Base-by-base conservation (phyloP, 1,284 basidiomycete genomes). In the Ustilago xerochloae region DNA sequence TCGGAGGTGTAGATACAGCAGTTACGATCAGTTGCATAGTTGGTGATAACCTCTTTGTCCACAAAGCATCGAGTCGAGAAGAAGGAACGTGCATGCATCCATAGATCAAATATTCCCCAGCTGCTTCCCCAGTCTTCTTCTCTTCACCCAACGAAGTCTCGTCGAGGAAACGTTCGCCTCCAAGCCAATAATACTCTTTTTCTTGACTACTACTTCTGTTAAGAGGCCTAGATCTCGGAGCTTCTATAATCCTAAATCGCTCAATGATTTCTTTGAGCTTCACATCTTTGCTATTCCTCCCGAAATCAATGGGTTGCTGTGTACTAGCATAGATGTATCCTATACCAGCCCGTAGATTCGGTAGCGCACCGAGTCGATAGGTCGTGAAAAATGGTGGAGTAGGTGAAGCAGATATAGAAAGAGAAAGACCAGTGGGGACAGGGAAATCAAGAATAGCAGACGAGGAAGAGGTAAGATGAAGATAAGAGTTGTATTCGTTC, bases 401-500 rank as follows among this genome's bases (percentile, higher is more conserved):
- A 6, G 94, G 93, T 3, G 93, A 90, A 78, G 96, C 95, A 16
- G 94, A 93, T 54, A 96, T 88, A 5, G 90, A 90, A 63, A 94
- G 88, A 77, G 91, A 89, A 22, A 94, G 87, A 2, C 92, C 93
- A 61, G 88, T 87, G 8, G 93, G 93, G 30, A 93, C 90, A 22
- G 88, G 88, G 79, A 94, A 94, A 85, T 94, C 93, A 70, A 94
- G 88, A 70, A 94, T 89, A 6, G 62, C 81, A 9, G 75, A 54
- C 2, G 93, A 95, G 35, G 93, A 92, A 41, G 93, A 89, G 6
- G 93, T 97, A 35, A 98, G 84, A 78, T 96, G 93, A 6, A 92
- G 90, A 82, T 94, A 97, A 7, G 95, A 88, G 82, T 95, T 95
- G 85, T 97, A 94, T 84, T 96, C 93, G 81, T 95, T 95, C 95